These are phyloP conservation scores for Ophiostoma perfectum DNA, from an alignment of 2,329 filamentous ascomycete species.

Conservation along the genomic window DNA sequence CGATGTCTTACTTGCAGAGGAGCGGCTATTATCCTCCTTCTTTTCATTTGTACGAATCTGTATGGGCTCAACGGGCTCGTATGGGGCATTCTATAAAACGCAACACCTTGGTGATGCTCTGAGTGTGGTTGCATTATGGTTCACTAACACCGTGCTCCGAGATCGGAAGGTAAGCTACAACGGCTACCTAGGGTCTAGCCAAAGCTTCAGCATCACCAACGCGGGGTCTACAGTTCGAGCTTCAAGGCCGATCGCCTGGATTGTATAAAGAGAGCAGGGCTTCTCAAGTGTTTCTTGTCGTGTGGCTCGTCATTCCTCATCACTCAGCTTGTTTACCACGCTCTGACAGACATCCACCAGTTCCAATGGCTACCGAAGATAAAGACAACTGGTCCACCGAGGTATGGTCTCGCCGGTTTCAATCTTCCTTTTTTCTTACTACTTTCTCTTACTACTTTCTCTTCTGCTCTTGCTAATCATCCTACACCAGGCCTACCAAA, in stretches of 20 bases:
- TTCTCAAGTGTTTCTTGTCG: background rate
- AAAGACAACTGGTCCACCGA: conserved; percentile 40
- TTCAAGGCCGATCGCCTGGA: background rate
- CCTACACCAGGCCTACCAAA: conserved; percentile 48
- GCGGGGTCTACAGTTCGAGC: background rate
- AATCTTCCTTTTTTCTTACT: background rate
- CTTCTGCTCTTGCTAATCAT: background rate
- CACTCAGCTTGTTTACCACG: background rate
- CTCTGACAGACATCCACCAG: background rate
- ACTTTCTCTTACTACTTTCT: background rate
- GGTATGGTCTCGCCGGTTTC: conserved; percentile 27
- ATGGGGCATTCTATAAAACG: background rate
- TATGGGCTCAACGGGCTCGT: background rate
- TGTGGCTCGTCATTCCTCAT: background rate
- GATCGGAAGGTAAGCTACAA: conserved; percentile 5
- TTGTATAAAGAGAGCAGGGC: background rate
- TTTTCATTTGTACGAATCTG: background rate
- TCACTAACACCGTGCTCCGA: conserved; percentile 1
- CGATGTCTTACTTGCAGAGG: background rate
- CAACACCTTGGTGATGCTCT: background rate
- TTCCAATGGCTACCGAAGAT: conserved; percentile 26
- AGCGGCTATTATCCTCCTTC: background rate
- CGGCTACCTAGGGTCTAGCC: background rate
- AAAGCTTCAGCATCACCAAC: conserved; percentile 5
- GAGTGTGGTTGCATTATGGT: background rate